Base-by-base conservation (phyloP, 1,284 basidiomycete species). In the Trichosporon ovoides region DNA sequence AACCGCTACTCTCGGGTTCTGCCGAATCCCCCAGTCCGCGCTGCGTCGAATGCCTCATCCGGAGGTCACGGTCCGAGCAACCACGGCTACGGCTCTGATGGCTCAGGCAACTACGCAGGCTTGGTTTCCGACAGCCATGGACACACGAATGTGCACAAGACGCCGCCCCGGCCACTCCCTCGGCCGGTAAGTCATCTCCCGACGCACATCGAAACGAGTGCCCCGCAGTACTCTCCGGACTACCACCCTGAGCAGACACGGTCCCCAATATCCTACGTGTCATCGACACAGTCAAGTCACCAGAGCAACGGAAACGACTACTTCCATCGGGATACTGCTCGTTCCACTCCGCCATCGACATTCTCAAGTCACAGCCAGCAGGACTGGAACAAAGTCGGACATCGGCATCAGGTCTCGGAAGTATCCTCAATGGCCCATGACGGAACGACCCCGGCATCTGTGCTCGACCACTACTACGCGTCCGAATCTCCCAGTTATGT, bases 391-490 rank as follows among this genome's bases (percentile, higher is more conserved):
- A 22, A 24, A 48, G n/a, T 22, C 12, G 16, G 22, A 48, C 24
- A 48, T 24, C 43, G 43, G 9, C 43, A 14, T 10, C 43, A 31
- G 22, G 43, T 13, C 14, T 48, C 43, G 19, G 43, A 48, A 16
- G 43, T 48, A 7, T 16, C 9, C 13, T 48, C 43, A 9, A n/a
- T 3, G 11, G 14, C 10, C 22, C 43, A 48, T 24, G 43, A 48
- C 16, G 43, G 28, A 48, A 48, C 24, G 43, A 28, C 43, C 14
- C 22, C 43, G 28, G 43, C 43, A 22, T 48, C 43, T 19, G 43
- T 48, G 43, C 43, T 48, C 43, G 43, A 48, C 24, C 43, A 48
- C 22, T 48, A 48, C 43, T 48, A 48, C 43, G 2, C 43, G 6
- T 48, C 43, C 14, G 24, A 48, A 9, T 48, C 43, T 10, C 43